phyloP scores from a whole-genome alignment of 345 rosid species.

The Moricandia arvensis region DNA sequence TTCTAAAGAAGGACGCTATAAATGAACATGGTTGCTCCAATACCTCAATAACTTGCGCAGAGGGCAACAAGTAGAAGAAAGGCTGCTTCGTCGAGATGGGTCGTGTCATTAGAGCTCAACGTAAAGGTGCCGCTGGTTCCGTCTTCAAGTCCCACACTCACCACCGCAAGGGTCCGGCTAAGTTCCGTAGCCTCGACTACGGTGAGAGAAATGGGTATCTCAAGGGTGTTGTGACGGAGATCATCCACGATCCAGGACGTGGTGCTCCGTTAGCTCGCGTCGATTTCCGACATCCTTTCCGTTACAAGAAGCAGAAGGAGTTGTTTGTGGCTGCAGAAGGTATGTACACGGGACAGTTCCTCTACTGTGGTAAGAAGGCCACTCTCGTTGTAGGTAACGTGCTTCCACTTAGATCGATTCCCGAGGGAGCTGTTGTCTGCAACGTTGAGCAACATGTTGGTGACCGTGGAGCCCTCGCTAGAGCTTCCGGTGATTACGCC shows the following conservation, averaged over 20 bases:
- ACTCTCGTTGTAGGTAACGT: constrained; percentile 30
- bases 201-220: constrained; percentile 60
- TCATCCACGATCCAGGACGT: constrained; percentile 37
- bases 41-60: background rate
- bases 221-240: constrained; percentile 30
- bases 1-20: background rate
- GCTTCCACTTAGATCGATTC: constrained; percentile 44
- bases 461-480: constrained; percentile 54
- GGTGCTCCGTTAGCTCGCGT: constrained; percentile 34
- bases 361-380: constrained; percentile 35
- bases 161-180: constrained; percentile 71
- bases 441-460: constrained; percentile 29
- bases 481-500: constrained; percentile 43
- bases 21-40: background rate
- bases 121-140: constrained; percentile 65
- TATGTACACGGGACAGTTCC: constrained; percentile 51
- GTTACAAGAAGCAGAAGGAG: constrained; percentile 31
- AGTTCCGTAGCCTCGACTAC: constrained; percentile 60
- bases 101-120: constrained; percentile 62
- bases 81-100: constrained; percentile 42
- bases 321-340: constrained; percentile 53
- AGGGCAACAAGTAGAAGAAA: background rate
- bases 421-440: constrained; percentile 38
- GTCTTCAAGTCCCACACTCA: constrained; percentile 72
- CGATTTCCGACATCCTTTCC: constrained; percentile 26